These are phyloP conservation scores for Simmondsia chinensis DNA, from an alignment of 148 eudicot genomes.

Conservation along the genomic window DNA sequence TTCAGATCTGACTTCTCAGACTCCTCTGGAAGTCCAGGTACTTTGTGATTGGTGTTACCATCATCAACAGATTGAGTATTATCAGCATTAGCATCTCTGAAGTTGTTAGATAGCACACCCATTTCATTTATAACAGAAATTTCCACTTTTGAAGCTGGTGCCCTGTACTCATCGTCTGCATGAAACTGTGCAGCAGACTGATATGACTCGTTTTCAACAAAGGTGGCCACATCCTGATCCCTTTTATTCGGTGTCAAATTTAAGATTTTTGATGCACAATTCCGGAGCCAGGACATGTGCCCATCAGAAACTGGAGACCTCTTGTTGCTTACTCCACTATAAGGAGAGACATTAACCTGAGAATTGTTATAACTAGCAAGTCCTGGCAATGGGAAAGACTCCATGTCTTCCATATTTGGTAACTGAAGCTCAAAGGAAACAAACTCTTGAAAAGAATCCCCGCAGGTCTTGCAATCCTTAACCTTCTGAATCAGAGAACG, in stretches of 20 bases:
- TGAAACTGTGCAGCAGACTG: slow-evolving; percentile 12
- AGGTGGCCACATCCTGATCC: slow-evolving; percentile 15
- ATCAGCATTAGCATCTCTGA: slow-evolving; percentile 11
- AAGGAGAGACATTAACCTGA: slow-evolving; percentile 13
- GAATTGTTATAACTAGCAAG: slow-evolving; percentile 1
- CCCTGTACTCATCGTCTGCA: slow-evolving; percentile 16
- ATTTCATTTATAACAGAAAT: slow-evolving; percentile 14
- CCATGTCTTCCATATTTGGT: slow-evolving; percentile 21
- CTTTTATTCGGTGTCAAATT: slow-evolving; percentile 41
- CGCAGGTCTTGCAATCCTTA: slow-evolving; percentile 56
- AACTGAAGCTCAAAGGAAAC: slow-evolving; percentile 34
- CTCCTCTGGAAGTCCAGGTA: slow-evolving; percentile 31
- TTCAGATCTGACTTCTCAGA: slow-evolving; percentile 51
- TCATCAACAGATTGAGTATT: slow-evolving; percentile 23
- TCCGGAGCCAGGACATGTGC: slow-evolving; percentile 45
- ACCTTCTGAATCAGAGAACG: slow-evolving; percentile 45
- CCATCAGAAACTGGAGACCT: slow-evolving; percentile 19
- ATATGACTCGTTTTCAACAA: slow-evolving; percentile 19
- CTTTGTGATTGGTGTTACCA: slow-evolving; percentile 25
- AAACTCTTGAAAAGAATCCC: slow-evolving; percentile 35
- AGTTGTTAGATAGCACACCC: slow-evolving; percentile 3
- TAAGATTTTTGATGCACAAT: slow-evolving; percentile 54
- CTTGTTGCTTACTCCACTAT: slow-evolving; percentile 9
- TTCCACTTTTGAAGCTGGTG: slow-evolving; percentile 10
- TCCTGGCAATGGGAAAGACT: slow-evolving; percentile 16